Percentiles rank a stretch among this genome's conserved stretches.
These are phyloP conservation scores for Umbelopsis sp. DNA, from an alignment of 192 early-diverging fungal genomes.

Conservation along the genomic window DNA sequence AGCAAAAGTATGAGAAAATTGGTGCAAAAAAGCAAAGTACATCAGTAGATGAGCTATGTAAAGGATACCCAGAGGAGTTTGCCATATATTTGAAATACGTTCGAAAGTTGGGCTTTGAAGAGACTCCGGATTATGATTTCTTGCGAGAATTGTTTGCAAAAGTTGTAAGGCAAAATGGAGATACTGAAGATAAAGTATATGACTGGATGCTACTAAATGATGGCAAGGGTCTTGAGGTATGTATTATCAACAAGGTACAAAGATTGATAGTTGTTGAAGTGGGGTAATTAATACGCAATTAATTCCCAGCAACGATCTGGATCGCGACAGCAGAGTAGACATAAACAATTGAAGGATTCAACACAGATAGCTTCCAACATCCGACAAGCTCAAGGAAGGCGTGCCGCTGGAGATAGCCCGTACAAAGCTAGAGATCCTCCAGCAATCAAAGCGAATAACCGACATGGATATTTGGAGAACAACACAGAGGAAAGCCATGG, in stretches of 20 bases:
- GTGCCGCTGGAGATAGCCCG: not conserved
- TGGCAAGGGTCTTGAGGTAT: conserved; percentile 58
- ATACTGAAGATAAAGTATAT: conserved; percentile 89
- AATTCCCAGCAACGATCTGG: not conserved
- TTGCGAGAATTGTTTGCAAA: conserved; percentile 84
- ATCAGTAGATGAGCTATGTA: conserved; percentile 86
- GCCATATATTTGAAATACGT: conserved; percentile 87
- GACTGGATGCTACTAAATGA: conserved; percentile 85
- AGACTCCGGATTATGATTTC: conserved; percentile 97
- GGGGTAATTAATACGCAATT: not conserved
- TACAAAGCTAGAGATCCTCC: conserved; percentile 3
- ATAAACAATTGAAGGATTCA: not conserved
- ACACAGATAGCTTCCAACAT: no score
- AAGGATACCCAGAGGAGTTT: conserved; percentile 93
- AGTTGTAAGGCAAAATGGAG: conserved; percentile 67
- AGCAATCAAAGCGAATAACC: not conserved
- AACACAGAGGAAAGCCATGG: no score
- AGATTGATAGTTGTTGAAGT: no score
- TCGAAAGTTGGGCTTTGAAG: conserved; percentile 91
- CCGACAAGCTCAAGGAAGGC: not conserved
- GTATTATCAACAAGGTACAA: not conserved
- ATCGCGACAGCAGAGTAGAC: not conserved
- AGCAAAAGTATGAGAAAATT: conserved; percentile 99
- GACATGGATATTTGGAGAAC: not conserved
- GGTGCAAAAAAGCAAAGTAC: conserved; percentile 98